Conservation (phyloP, 768 basidiomycete genomes). For the Clitopilus hobsonii region DNA sequence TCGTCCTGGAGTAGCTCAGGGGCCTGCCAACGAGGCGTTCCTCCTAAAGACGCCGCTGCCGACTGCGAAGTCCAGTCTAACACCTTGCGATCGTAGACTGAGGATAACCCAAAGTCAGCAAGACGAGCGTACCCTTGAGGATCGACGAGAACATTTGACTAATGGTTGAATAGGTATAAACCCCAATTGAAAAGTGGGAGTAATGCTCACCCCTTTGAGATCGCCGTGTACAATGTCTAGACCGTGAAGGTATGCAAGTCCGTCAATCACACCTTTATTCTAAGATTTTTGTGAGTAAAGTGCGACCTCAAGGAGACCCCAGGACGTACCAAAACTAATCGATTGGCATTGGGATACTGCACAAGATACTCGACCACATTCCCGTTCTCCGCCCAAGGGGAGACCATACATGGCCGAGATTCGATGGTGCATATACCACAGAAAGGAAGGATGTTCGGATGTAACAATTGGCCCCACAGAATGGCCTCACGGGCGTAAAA, state of each 20-base stretch:
- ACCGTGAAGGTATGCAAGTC: background rate
- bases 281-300: background rate
- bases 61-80: constrained; percentile 11
- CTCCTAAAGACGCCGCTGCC: constrained; percentile 7
- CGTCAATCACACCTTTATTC: background rate
- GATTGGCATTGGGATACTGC: background rate
- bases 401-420: background rate
- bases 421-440: background rate
- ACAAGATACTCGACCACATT: background rate
- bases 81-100: constrained; percentile 12
- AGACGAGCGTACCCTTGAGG: constrained; percentile 12
- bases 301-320: background rate
- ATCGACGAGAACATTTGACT: constrained; percentile 21
- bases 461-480: background rate
- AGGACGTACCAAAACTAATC: background rate
- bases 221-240: background rate
- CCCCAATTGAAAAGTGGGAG: too few relatives aligned
- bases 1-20: constrained; percentile 15
- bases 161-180: too few relatives aligned
- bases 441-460: background rate
- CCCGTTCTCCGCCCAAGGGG: background rate
- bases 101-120: constrained; percentile 20
- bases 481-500: background rate
- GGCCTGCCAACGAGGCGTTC: constrained; percentile 17
- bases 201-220: background rate